Evolutionary conservation across 164 flowering plant species (phyloP).

Genomic region (Vitis vinifera): ASM3070453v1 NC_081820.1:27415001-27415500

Average conservation of each 20-base stretch:
- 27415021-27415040: slow-evolving; percentile 9
- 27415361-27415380: neutral
- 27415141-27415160: slow-evolving; percentile 22
- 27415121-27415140: slow-evolving; percentile 22
- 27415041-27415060: neutral
- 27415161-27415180: slow-evolving; percentile 27
- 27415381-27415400: neutral
- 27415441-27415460: slow-evolving; percentile 40
- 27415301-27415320: slow-evolving; percentile 20
- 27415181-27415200: slow-evolving; percentile 27
- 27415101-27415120: slow-evolving; percentile 33
- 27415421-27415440: slow-evolving; percentile 1
- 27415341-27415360: slow-evolving; percentile 51
- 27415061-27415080: slow-evolving; percentile 23
- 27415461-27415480: slow-evolving; percentile 34
- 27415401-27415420: neutral
- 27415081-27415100: slow-evolving; percentile 60
- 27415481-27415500: slow-evolving; percentile 49
- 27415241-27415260: slow-evolving; percentile 37
- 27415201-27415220: neutral
- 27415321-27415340: slow-evolving; percentile 40
- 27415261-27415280: slow-evolving; percentile 43
- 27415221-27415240: slow-evolving; percentile 2
- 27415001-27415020: neutral
- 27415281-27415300: slow-evolving; percentile 22